Percentiles rank a stretch among this genome's conserved stretches.
Conservation (phyloP, 768 basidiomycete species). For the Boletus eberwhitei region DNA sequence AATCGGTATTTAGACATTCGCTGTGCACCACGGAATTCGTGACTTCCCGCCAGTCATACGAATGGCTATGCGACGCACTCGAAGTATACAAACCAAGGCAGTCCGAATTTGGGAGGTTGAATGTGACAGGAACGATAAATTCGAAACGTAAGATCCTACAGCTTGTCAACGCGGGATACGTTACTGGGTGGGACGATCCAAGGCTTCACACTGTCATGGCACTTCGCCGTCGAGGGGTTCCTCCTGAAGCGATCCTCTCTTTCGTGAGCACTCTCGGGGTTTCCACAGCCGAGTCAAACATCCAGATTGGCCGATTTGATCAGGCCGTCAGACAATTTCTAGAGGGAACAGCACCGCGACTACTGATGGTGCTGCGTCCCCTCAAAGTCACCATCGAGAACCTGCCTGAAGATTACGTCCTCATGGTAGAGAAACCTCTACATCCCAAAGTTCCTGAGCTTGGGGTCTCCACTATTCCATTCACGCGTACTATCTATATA, state of each 20-base stretch:
- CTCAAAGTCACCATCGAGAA: conserved; percentile 92
- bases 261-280: conserved; percentile 96
- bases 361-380: conserved; percentile 89
- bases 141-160: conserved; percentile 94
- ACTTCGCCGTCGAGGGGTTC: conserved; percentile 89
- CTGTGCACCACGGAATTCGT: conserved; percentile 96
- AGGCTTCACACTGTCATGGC: conserved; percentile 96
- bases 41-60: conserved; percentile 93
- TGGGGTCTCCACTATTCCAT: conserved; percentile 76
- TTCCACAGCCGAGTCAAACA: conserved; percentile 77
- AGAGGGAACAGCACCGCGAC: conserved; percentile 80
- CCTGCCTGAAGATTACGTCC: conserved; percentile 77
- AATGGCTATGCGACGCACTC: conserved; percentile 98
- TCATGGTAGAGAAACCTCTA: conserved; percentile 84
- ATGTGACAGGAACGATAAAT: conserved; percentile 90
- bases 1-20: conserved; percentile 65
- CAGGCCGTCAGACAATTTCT: conserved; percentile 85
- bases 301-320: conserved; percentile 88
- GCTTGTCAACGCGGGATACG: conserved; percentile 81
- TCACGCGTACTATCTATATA: conserved; percentile 88
- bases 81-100: conserved; percentile 96
- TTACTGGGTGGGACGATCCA: conserved; percentile 96
- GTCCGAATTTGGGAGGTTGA: conserved; percentile 93
- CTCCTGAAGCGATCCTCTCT: conserved; percentile 91
- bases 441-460: conserved; percentile 92